Evolutionary conservation across 23 red algal species (phyloP).

Genomic region (Pyropia haitanensis): DNA sequence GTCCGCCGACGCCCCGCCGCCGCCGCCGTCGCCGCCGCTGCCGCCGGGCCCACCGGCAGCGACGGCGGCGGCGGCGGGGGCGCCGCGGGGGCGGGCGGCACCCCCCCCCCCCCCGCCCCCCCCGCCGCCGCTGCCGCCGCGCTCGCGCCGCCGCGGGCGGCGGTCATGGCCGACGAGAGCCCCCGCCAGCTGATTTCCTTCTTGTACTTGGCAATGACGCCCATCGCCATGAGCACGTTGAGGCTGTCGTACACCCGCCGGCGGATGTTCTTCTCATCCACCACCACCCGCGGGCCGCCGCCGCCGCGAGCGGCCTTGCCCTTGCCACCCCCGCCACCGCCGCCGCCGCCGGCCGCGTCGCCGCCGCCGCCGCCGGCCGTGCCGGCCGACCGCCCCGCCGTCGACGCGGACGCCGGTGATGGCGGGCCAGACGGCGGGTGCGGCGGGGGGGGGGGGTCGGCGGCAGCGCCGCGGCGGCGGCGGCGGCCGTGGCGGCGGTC

Average conservation of each 20-base stretch:
- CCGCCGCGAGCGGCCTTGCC: not conserved
- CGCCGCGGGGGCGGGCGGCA: constrained; percentile 13
- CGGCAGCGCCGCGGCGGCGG: no score
- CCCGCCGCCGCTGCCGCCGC: constrained; percentile 9
- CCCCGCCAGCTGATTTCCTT: constrained; percentile 85
- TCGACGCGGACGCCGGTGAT: no score
- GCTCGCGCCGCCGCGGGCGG: constrained; percentile 3
- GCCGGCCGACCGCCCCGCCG: no score
- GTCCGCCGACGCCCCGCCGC: not conserved
- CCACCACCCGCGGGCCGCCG: constrained; percentile 2
- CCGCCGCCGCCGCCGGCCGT: no score
- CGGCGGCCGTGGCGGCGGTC: no score
- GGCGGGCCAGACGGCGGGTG: no score
- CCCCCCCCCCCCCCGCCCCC: not conserved
- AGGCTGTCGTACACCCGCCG: constrained; percentile 93
- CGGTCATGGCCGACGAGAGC: constrained; percentile 23
- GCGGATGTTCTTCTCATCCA: constrained; percentile 95
- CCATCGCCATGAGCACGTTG: constrained; percentile 95
- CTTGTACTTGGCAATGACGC: constrained; percentile 80
- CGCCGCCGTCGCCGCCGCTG: not conserved
- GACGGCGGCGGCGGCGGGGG: not conserved
- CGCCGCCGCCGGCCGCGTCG: no score
- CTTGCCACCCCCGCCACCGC: not conserved
- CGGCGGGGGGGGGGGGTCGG: no score
- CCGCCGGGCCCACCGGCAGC: not conserved